Evolutionary conservation across 2,329 filamentous ascomycete genomes (phyloP).

Genomic region (Xylariaceae sp.): DNA sequence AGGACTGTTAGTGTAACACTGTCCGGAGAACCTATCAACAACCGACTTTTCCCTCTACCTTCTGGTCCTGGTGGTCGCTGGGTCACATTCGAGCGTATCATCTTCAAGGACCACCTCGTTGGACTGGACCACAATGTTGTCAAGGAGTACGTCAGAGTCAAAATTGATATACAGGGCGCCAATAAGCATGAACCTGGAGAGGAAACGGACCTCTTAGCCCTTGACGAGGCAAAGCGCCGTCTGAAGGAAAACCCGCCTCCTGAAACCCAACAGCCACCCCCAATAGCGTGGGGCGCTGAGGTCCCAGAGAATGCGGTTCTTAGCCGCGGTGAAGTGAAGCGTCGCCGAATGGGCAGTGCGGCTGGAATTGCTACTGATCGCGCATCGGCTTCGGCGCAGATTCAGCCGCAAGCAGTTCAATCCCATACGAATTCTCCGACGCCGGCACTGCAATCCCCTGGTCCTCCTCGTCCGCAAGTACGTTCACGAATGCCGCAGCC

Average conservation of each 20-base stretch:
- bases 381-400: neutral
- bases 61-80: constrained; percentile 59
- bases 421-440: neutral
- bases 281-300: constrained; percentile 47
- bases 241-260: constrained; percentile 38
- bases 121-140: constrained; percentile 52
- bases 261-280: constrained; percentile 38
- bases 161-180: constrained; percentile 33
- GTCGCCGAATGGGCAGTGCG: constrained; percentile 39
- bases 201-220: constrained; percentile 37
- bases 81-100: constrained; percentile 59
- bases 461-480: constrained; percentile 1
- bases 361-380: constrained; percentile 31
- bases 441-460: neutral
- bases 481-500: constrained; percentile 3
- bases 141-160: constrained; percentile 59
- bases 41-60: constrained; percentile 42
- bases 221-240: constrained; percentile 42
- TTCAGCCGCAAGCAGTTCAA: constrained; percentile 4
- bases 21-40: constrained; percentile 41
- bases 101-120: constrained; percentile 54
- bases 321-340: constrained; percentile 39
- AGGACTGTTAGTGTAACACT: constrained; percentile 50
- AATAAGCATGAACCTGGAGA: constrained; percentile 36
- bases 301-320: constrained; percentile 40